phyloP scores from a whole-genome alignment of 306 rosid species.

The Dicorynia guianensis region DNA sequence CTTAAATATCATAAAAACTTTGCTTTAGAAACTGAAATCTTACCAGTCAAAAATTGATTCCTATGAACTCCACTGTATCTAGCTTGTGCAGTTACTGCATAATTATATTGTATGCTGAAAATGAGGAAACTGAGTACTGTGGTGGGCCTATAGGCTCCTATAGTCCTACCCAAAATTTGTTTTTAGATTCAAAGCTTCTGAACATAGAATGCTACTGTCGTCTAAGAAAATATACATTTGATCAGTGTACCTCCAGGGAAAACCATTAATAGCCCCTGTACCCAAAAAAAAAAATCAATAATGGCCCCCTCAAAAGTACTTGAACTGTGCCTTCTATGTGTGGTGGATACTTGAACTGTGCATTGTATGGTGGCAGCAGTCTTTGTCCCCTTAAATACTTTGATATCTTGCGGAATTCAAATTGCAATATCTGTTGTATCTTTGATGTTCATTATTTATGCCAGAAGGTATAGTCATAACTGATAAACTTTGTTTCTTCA shows the following conservation, averaged over 20 bases:
- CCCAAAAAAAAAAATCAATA: too few relatives aligned
- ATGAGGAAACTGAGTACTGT: conserved; percentile 44
- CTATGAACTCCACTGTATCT: too few relatives aligned
- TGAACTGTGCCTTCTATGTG: conserved; percentile 28
- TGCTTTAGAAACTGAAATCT: too few relatives aligned
- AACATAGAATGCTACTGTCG: conserved; percentile 12
- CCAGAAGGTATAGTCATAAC: too few relatives aligned
- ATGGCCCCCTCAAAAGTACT: conserved; percentile 37
- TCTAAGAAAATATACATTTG: conserved; percentile 36
- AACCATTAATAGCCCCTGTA: conserved; percentile 51
- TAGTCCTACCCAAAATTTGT: conserved; percentile 13
- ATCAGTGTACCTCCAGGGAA: conserved; percentile 41
- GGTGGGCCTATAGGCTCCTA: conserved; percentile 34
- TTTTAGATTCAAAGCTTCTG: conserved; percentile 22
- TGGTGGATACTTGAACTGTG: conserved; percentile 34
- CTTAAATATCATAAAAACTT: too few relatives aligned
- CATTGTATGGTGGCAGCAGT: conserved; percentile 40
- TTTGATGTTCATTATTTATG: too few relatives aligned
- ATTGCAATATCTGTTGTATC: too few relatives aligned
- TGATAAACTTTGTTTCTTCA: too few relatives aligned
- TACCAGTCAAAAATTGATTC: too few relatives aligned
- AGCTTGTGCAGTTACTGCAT: background rate
- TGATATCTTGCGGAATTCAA: too few relatives aligned
- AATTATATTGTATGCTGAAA: conserved; percentile 27
- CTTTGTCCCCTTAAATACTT: conserved; percentile 5